phyloP scores from a whole-genome alignment of 2,329 filamentous ascomycete genomes.

The Eutypella sp. region DNA sequence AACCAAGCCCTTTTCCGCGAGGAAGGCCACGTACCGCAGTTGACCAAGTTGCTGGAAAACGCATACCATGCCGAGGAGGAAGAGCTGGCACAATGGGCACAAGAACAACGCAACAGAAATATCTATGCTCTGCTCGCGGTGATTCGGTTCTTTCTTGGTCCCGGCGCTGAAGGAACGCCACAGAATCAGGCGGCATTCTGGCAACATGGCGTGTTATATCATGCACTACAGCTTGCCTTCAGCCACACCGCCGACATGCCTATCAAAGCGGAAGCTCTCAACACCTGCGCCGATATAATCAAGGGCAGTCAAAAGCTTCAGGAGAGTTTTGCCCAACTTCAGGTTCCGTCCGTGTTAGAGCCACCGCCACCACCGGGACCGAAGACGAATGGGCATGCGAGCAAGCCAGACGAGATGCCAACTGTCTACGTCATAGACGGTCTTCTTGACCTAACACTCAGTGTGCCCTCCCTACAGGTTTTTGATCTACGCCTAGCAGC shows the following conservation, averaged over 20 bases:
- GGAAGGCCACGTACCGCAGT: conserved; percentile 71
- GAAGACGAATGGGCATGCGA: conserved; percentile 33
- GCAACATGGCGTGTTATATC: conserved; percentile 73
- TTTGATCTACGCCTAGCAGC: conserved; percentile 81
- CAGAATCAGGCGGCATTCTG: conserved; percentile 85
- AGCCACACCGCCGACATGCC: conserved; percentile 64
- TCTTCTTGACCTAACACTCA: conserved; percentile 75
- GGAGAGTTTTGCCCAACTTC: conserved; percentile 82
- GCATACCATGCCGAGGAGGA: conserved; percentile 49
- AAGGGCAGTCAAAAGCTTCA: conserved; percentile 74
- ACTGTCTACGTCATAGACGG: conserved; percentile 91
- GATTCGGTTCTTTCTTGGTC: conserved; percentile 76
- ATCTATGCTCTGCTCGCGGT: conserved; percentile 86
- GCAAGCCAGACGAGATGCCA: conserved; percentile 44
- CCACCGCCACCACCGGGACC: conserved; percentile 11
- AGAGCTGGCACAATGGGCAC: conserved; percentile 67
- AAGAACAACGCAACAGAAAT: conserved; percentile 79
- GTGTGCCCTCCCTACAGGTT: conserved; percentile 58
- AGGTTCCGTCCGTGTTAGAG: conserved; percentile 60
- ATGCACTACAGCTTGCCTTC: conserved; percentile 80
- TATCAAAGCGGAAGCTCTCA: conserved; percentile 81
- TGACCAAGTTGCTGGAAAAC: conserved; percentile 64
- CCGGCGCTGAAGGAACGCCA: conserved; percentile 72
- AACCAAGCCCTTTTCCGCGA: conserved; percentile 95
- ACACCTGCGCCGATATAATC: conserved; percentile 84